A percentile compares a stretch with the other conserved stretches of the same genome.
Evolutionary conservation across 257 asterid genomes (phyloP).

Genomic region (Mentha longifolia): DNA sequence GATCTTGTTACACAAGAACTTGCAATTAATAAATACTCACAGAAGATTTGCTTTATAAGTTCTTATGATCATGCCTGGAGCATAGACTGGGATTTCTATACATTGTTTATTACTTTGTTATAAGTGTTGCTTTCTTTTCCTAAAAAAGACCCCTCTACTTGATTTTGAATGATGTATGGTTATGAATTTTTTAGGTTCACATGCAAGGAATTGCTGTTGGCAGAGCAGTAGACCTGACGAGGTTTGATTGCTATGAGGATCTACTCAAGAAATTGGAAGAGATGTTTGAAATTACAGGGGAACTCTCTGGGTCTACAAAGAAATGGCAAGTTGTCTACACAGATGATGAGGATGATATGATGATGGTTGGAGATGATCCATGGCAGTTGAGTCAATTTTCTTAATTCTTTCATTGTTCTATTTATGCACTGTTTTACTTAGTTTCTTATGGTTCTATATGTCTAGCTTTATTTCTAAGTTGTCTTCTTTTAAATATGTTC

Average conservation of each 20-base stretch:
- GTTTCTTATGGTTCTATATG: background rate
- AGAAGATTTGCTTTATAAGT: background rate
- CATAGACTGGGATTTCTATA: background rate
- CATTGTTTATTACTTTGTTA: conserved; percentile 2
- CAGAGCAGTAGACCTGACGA: conserved; percentile 87
- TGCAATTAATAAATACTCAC: background rate
- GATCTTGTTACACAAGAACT: background rate
- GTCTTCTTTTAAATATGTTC: background rate
- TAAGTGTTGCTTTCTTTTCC: background rate
- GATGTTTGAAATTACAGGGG: conserved; percentile 90
- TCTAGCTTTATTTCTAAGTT: conserved; percentile 18
- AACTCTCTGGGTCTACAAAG: conserved; percentile 68
- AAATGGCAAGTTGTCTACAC: conserved; percentile 98
- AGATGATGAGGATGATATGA: conserved; percentile 94
- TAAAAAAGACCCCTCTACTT: background rate
- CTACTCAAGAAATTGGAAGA: conserved; percentile 83
- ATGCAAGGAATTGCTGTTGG: conserved; percentile 98
- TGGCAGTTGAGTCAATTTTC: conserved; percentile 85
- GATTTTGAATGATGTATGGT: background rate
- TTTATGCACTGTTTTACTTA: conserved; percentile 7
- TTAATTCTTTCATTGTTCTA: background rate
- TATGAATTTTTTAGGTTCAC: conserved; percentile 60
- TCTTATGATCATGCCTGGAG: background rate
- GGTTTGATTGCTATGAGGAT: conserved; percentile 77
- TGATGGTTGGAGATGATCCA: conserved; percentile 99